A percentile compares a stretch with the other conserved stretches of the same genome.
Conservation (phyloP, 257 asterid genomes). For the Apocynum venetum region DNA sequence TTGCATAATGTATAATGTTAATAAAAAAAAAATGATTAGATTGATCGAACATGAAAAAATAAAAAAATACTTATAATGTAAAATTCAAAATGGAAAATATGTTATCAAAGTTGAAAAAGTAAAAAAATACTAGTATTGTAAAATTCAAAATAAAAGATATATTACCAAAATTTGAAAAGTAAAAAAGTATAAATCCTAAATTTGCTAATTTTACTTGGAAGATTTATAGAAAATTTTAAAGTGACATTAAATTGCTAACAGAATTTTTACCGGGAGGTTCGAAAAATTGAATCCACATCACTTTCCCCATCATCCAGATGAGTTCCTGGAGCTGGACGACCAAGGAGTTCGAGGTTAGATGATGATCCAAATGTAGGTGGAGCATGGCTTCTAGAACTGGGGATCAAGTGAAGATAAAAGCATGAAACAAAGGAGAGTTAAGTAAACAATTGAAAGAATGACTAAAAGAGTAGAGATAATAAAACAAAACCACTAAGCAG, state of each 20-base stretch:
- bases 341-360: slow-evolving; percentile 41
- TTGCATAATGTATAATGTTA: too few species aligned
- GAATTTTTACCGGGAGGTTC: slow-evolving; percentile 28
- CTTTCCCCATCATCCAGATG: slow-evolving; percentile 25
- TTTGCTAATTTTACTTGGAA: too few species aligned
- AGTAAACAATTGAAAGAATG: neutral
- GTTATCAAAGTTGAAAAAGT: too few species aligned
- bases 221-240: neutral
- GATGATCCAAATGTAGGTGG: slow-evolving; percentile 60
- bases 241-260: neutral
- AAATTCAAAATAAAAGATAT: too few species aligned
- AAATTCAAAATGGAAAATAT: too few species aligned
- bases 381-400: slow-evolving; percentile 32
- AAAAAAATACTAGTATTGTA: too few species aligned
- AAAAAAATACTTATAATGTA: too few species aligned
- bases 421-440: slow-evolving; percentile 3
- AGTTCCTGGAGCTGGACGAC: slow-evolving; percentile 23
- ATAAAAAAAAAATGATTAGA: too few species aligned
- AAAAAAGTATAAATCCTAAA: too few species aligned
- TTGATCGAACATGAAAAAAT: too few species aligned
- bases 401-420: neutral
- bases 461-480: neutral
- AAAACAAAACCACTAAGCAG: neutral
- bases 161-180: too few species aligned
- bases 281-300: slow-evolving; percentile 30